Evolutionary conservation across 192 early-diverging fungal genomes (phyloP), one percentile per base, ranked within the genome.

Genomic region (Coemansia asiatica): DNA sequence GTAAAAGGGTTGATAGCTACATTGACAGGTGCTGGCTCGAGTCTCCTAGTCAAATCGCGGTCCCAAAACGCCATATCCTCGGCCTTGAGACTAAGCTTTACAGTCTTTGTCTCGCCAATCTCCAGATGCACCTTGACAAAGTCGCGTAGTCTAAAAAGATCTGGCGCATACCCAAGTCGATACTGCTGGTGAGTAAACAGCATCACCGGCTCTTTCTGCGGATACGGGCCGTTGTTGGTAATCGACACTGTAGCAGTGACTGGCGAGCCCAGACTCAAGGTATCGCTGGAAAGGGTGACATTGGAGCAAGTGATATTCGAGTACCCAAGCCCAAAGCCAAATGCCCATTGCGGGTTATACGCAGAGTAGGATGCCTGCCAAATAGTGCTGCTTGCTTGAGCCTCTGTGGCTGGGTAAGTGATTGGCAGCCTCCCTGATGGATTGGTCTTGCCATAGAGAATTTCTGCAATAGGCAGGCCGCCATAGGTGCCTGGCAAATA

Each of bases 401-500:
- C 44, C 8, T 78, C 66, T 29, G 76, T 70, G 18, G 77, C 83
- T 1, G 88, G 88, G 54, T 89, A 89, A 1, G 87, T 83, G 67
- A 78, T 78, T 0, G 86, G 88, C 26, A 87, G 51, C 2, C 84
- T 78, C 21, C 87, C 87, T 0, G 86, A 86, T 0, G 87, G 87
- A 62, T 84, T 89, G 51, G 75, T 74, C 21, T 61, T 58, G 9
- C 87, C 87, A 27, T 84, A 85, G 3, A 89, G 57, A 9, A 87
- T 65, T 62, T 89, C 84, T 2, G 83, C 86, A 60, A 87, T 80
- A 0, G 87, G 84, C 28, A 74, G 56, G n/a, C 87, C 87, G 33
- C 86, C 87, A 72, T 86, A 89, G 6, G 85, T 77, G 2, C 87
- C 87, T 6, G 86, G 87, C 1, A 89, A 65, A 53, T 87, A 89